Percentiles rank a stretch among this genome's conserved stretches.
These are phyloP conservation scores for Selaginella moellendorffii DNA, from an alignment of 75 land plant species.

Conservation along the genomic window DNA sequence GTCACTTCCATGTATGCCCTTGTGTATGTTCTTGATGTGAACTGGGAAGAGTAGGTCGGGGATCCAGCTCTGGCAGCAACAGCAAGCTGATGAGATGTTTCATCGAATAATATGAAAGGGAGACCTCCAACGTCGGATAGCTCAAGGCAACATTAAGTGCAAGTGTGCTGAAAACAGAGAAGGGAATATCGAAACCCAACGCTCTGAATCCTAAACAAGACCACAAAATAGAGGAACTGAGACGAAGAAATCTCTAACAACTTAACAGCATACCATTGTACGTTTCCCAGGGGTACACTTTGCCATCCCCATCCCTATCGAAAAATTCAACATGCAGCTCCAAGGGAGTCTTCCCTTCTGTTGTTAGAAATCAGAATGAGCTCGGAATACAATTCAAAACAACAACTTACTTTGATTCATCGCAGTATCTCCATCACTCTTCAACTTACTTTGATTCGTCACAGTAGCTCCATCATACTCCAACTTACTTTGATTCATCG, in stretches of 20 bases:
- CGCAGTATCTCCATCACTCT: no score
- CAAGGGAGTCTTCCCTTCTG: slow-evolving; percentile 14
- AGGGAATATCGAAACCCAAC: slow-evolving; percentile 31
- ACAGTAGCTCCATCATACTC: no score
- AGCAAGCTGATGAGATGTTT: not conserved
- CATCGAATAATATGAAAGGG: no score
- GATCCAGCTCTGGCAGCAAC: slow-evolving; percentile 41
- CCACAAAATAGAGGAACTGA: not conserved
- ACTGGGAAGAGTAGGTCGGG: slow-evolving; percentile 54
- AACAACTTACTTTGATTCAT: no score
- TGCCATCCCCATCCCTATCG: slow-evolving; percentile 54
- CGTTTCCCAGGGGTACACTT: slow-evolving; percentile 77
- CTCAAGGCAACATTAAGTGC: slow-evolving; percentile 44
- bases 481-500: no score
- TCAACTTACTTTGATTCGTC: no score
- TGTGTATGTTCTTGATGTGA: slow-evolving; percentile 54
- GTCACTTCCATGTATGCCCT: slow-evolving; percentile 63
- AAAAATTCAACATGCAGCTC: slow-evolving; percentile 84
- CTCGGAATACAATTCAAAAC: no score
- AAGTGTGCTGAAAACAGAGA: slow-evolving; percentile 27
- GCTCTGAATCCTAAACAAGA: slow-evolving; percentile 40
- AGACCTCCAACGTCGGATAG: slow-evolving; percentile 39
- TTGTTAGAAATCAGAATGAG: no score
- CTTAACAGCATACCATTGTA: slow-evolving; percentile 28
- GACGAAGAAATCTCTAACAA: no score